These are phyloP conservation scores for Alternaria ethzedia DNA, from an alignment of 2,329 filamentous ascomycete genomes.

Conservation along the genomic window DNA sequence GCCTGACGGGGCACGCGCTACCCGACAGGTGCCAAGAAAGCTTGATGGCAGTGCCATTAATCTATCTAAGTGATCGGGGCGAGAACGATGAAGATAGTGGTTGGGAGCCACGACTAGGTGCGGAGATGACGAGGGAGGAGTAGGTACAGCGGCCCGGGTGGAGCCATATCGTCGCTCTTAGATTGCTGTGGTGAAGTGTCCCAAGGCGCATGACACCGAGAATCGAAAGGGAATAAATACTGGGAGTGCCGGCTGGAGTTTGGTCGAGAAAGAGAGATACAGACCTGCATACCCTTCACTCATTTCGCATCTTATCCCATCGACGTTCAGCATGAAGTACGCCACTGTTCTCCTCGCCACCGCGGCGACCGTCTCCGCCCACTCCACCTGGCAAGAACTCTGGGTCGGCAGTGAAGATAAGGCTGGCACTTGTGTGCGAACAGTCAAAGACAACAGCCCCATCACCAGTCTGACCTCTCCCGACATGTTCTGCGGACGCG, in stretches of 20 bases:
- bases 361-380: slow-evolving; percentile 43
- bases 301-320: not conserved
- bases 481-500: slow-evolving; percentile 48
- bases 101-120: slow-evolving; percentile 1
- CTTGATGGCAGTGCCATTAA: slow-evolving; percentile 19
- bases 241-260: not conserved
- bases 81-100: slow-evolving; percentile 3
- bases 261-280: not conserved
- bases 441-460: slow-evolving; percentile 46
- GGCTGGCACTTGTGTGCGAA: slow-evolving; percentile 35
- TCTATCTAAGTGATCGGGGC: slow-evolving; percentile 18
- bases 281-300: too few relatives aligned
- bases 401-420: slow-evolving; percentile 47
- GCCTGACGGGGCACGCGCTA: slow-evolving; percentile 11
- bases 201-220: not conserved
- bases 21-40: slow-evolving; percentile 21
- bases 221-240: slow-evolving; percentile 18
- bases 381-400: slow-evolving; percentile 49
- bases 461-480: slow-evolving; percentile 35
- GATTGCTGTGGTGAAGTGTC: slow-evolving; percentile 9
- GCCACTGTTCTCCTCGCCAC: slow-evolving; percentile 40
- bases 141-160: slow-evolving; percentile 20
- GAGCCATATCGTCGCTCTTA: slow-evolving; percentile 15
- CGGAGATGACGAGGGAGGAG: slow-evolving; percentile 10
- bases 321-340: slow-evolving; percentile 35